phyloP scores from a whole-genome alignment of 148 eudicot species.

The Cornus florida region DNA sequence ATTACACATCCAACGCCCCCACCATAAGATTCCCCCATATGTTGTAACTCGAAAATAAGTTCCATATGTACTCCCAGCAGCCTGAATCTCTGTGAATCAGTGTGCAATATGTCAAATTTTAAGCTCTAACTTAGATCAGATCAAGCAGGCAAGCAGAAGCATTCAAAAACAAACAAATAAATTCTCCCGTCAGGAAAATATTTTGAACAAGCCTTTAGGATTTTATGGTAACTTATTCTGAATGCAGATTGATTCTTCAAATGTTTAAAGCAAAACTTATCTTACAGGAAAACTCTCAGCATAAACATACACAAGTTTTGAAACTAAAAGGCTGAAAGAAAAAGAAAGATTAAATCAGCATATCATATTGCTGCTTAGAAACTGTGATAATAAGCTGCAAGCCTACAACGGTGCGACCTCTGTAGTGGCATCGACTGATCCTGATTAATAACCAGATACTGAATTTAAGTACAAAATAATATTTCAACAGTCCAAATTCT shows the following conservation, averaged over 20 bases:
- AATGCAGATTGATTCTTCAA: neutral
- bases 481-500: neutral
- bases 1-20: slow-evolving; percentile 90
- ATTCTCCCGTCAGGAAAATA: no score
- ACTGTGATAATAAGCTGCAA: neutral
- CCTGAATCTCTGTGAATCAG: slow-evolving; percentile 61
- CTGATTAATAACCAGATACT: neutral
- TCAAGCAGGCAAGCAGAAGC: neutral
- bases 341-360: neutral
- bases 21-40: slow-evolving; percentile 96
- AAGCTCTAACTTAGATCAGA: neutral
- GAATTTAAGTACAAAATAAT: neutral
- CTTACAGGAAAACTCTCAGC: neutral
- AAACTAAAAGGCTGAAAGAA: neutral
- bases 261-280: neutral
- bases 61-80: slow-evolving; percentile 80
- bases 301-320: neutral
- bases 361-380: neutral
- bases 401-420: neutral
- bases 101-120: slow-evolving; percentile 7
- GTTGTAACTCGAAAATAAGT: slow-evolving; percentile 87
- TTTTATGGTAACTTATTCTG: neutral
- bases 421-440: neutral
- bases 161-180: neutral
- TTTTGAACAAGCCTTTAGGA: neutral